Evolutionary conservation across 208 protist genomes (phyloP), one percentile per base, ranked within the genome.

Genomic region (Endotrypanum monterogeii): DNA sequence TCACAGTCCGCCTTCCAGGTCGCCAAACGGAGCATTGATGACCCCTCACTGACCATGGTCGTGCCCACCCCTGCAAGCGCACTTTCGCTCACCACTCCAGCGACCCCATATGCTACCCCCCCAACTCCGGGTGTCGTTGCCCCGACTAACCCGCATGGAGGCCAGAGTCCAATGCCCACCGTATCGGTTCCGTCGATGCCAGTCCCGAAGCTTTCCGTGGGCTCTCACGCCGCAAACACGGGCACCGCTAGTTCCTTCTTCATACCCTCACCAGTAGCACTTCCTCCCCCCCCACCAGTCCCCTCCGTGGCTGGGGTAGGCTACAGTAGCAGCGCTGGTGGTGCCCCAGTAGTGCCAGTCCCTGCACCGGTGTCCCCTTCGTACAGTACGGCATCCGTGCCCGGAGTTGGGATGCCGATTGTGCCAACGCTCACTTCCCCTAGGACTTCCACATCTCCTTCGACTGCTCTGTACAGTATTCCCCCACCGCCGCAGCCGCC

Each of bases 1-100:
- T 25, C 48, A 37, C 74, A 58, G 48, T 73, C 74, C 4, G 39
- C 35, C 1, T 79, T 80, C 30, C 75, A 80, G 28, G 75, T 80
- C n/a, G 75, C 61, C 70, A 62, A 71, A 8, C 76, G 12, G 37
- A 76, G 55, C 35, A 28, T 18, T 25, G 63, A 71, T 12, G 25
- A 52, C 18, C 52, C 73, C 12, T 66, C 81, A n/a, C 56, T 82
- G 20, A 70, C 73, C 1, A 61, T 83, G 54, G 76, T 71, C 16
- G 67, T 83, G 30, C 76, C 81, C 16, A 80, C 76, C 1, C 76
- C 81, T 12, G 78, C 81, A 18, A 76, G 76, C 32, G 71, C 77
- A 1, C 68, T 80, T 16, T 69, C 77, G 23, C 58, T 73, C 81
- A 79, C 69, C 25, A 71, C 70, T 0, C 51, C 62, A 1, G 51